phyloP scores from a whole-genome alignment of 129 eudicot species.

The Scalesia atractyloides region DNA sequence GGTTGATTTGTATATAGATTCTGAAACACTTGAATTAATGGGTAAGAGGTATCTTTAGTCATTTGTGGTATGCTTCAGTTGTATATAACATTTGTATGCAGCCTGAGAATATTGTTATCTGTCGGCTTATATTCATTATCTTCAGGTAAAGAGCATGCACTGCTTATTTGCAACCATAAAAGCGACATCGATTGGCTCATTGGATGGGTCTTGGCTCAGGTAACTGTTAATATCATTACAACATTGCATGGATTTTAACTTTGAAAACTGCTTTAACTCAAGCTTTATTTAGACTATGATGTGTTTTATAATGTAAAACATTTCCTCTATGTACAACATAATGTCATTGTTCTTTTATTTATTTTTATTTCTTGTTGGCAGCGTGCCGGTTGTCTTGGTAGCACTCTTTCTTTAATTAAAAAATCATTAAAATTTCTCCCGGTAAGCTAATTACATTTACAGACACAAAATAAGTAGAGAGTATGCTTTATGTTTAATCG shows the following conservation, averaged over 20 bases:
- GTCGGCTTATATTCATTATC: conserved; percentile 23
- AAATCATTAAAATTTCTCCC: conserved; percentile 81
- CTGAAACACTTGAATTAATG: conserved; percentile 66
- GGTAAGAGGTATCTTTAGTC: conserved; percentile 47
- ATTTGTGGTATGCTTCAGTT: conserved; percentile 15
- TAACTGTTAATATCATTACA: conserved; percentile 14
- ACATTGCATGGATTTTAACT: conserved; percentile 3
- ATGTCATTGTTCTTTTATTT: neutral
- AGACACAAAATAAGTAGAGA: neutral
- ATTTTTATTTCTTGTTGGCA: conserved; percentile 38
- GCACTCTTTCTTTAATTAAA: conserved; percentile 78
- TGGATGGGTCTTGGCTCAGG: conserved; percentile 98
- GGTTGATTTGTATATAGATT: conserved; percentile 67
- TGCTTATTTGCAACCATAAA: conserved; percentile 72
- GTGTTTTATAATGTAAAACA: neutral
- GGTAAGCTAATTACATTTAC: conserved; percentile 41
- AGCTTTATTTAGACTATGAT: neutral
- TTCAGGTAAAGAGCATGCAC: conserved; percentile 91
- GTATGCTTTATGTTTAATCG: neutral
- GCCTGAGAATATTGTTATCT: conserved; percentile 11
- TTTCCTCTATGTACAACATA: neutral
- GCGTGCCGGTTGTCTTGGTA: conserved; percentile 93
- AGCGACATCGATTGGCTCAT: conserved; percentile 96
- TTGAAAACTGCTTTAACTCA: neutral
- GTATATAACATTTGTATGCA: neutral